A percentile compares a stretch with the other conserved stretches of the same genome.
phyloP scores from a whole-genome alignment of 176 grass and related monocot genomes.

The Triticum dicoccoides region DNA sequence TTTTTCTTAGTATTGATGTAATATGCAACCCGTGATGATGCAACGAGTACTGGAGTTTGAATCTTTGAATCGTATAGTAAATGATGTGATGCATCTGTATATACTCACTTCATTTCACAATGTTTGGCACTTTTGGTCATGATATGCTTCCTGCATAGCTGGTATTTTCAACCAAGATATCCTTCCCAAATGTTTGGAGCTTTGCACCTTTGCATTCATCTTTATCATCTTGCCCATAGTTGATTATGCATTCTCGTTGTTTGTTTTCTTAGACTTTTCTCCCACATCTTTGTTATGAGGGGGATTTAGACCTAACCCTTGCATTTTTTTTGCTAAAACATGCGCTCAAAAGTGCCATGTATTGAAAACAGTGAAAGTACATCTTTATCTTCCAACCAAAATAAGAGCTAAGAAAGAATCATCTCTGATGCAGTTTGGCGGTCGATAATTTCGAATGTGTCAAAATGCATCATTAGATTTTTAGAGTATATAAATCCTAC shows the following conservation, averaged over 20 bases:
- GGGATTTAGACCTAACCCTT: background rate
- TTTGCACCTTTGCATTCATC: background rate
- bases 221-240: background rate
- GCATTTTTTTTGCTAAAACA: background rate
- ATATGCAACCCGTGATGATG: background rate
- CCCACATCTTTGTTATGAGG: background rate
- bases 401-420: background rate
- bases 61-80: background rate
- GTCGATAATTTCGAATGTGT: background rate
- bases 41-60: background rate
- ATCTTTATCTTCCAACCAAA: background rate
- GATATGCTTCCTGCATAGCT: background rate
- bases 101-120: background rate
- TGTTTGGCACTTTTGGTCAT: background rate
- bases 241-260: background rate
- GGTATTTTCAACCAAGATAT: slow-evolving; percentile 6
- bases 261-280: background rate
- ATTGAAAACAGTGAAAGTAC: background rate
- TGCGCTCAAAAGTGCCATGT: background rate
- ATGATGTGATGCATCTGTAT: background rate
- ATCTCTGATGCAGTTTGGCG: background rate
- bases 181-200: background rate
- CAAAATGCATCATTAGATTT: background rate
- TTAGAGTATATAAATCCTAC: background rate
- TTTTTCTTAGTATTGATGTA: background rate